Evolutionary conservation across 2,329 filamentous ascomycete species (phyloP).

Genomic region (Fusarium camptoceras): DNA sequence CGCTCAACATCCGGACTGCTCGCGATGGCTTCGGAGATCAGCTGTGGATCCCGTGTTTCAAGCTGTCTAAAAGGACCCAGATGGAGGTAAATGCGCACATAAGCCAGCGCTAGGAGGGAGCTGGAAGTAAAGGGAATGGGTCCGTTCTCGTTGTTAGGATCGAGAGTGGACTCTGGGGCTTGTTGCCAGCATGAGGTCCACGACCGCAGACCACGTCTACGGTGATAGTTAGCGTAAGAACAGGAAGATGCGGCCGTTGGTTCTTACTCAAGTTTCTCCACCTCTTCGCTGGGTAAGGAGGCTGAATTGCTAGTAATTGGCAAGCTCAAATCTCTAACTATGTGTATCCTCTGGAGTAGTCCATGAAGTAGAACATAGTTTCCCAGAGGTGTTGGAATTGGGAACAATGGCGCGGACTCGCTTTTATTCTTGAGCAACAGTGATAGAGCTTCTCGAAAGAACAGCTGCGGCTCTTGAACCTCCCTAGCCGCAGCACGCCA

Average conservation of each 20-base stretch:
- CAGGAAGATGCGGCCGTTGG: not conserved
- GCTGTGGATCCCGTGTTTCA: conserved; percentile 56
- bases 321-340: conserved; percentile 53
- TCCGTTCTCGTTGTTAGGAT: conserved; percentile 56
- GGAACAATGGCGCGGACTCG: conserved; percentile 36
- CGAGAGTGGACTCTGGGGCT: conserved; percentile 53
- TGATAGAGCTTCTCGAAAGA: conserved; percentile 53
- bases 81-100: conserved; percentile 59
- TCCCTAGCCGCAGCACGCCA: conserved; percentile 33
- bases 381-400: conserved; percentile 53
- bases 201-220: conserved; percentile 50
- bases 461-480: conserved; percentile 49
- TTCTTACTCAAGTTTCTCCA: conserved; percentile 52
- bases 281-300: conserved; percentile 50
- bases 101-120: conserved; percentile 53
- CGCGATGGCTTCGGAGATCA: conserved; percentile 55
- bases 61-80: conserved; percentile 58
- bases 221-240: not conserved
- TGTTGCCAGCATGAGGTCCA: conserved; percentile 56
- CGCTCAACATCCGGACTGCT: conserved; percentile 57
- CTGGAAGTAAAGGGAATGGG: conserved; percentile 59
- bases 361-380: conserved; percentile 55
- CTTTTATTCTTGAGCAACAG: conserved; percentile 48
- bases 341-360: conserved; percentile 53
- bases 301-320: conserved; percentile 51